Evolutionary conservation across 805 yeast species (phyloP).

Genomic region (Lipomyces spencermartinsiae): DNA sequence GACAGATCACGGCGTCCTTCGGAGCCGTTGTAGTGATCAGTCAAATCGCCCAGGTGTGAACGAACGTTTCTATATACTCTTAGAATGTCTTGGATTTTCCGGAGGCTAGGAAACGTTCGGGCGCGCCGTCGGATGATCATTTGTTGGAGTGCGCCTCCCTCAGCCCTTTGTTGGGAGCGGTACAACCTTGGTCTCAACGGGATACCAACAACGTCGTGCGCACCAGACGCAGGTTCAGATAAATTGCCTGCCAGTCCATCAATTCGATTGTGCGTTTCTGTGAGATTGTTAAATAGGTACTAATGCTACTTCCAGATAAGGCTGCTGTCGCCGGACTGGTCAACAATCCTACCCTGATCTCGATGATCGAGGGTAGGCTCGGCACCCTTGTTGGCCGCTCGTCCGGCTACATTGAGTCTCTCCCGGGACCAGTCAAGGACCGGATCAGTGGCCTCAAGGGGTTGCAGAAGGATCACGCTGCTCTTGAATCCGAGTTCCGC

Average conservation of each 20-base stretch:
- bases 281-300: background rate
- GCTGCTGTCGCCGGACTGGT: slow-evolving; percentile 55
- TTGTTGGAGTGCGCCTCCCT: background rate
- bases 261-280: background rate
- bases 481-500: slow-evolving; percentile 89
- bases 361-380: slow-evolving; percentile 88
- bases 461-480: slow-evolving; percentile 77
- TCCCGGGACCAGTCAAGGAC: slow-evolving; percentile 74
- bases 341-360: slow-evolving; percentile 79
- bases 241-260: background rate
- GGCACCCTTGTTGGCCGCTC: slow-evolving; percentile 84
- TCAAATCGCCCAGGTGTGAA: background rate
- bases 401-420: slow-evolving; percentile 80
- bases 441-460: slow-evolving; percentile 83
- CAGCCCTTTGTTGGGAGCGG: background rate
- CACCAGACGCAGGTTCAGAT: background rate
- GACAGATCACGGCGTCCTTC: background rate
- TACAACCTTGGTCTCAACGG: slow-evolving; percentile 1
- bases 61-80: background rate
- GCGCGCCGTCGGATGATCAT: background rate
- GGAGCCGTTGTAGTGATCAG: background rate
- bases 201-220: background rate
- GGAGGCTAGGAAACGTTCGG: background rate
- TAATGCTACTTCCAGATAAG: slow-evolving; percentile 36
- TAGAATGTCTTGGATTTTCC: background rate